phyloP scores from a whole-genome alignment of 73 alveolate genomes.

The Blepharisma japonicum region DNA sequence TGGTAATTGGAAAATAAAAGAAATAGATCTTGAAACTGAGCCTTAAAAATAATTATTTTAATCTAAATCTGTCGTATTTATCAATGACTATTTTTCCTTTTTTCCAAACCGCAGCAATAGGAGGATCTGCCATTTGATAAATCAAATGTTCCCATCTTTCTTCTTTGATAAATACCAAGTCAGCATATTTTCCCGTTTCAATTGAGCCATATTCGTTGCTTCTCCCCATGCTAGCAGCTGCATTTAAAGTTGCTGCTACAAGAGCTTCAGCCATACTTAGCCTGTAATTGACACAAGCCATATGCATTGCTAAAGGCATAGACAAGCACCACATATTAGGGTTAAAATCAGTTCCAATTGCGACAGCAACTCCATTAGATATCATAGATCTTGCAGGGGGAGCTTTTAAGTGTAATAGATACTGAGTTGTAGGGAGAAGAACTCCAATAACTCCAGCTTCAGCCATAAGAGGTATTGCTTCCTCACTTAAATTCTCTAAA shows the following conservation, averaged over 20 bases:
- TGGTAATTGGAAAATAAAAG: too few relatives aligned
- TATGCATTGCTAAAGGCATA: constrained; percentile 49
- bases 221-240: constrained; percentile 53
- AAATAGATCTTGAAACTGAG: too few relatives aligned
- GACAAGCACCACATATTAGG: constrained; percentile 54
- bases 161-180: constrained; percentile 43
- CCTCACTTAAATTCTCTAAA: constrained; percentile 43
- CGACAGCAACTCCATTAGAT: constrained; percentile 51
- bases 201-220: constrained; percentile 41
- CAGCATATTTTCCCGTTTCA: constrained; percentile 52
- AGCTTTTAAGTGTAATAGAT: constrained; percentile 32
- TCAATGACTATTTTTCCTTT: constrained; percentile 29
- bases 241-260: constrained; percentile 54
- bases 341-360: constrained; percentile 51
- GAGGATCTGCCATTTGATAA: constrained; percentile 41
- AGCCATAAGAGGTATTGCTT: constrained; percentile 49
- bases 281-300: constrained; percentile 47
- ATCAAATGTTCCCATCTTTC: constrained; percentile 40
- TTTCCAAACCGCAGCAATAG: constrained; percentile 30
- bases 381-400: constrained; percentile 61
- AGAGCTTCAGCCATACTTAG: constrained; percentile 51
- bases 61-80: neutral
- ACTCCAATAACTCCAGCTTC: constrained; percentile 43
- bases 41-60: too few relatives aligned
- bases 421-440: constrained; percentile 57